Percentiles rank a stretch among this genome's conserved stretches.
phyloP scores from a whole-genome alignment of 768 basidiomycete species.

The Russula brevipes region DNA sequence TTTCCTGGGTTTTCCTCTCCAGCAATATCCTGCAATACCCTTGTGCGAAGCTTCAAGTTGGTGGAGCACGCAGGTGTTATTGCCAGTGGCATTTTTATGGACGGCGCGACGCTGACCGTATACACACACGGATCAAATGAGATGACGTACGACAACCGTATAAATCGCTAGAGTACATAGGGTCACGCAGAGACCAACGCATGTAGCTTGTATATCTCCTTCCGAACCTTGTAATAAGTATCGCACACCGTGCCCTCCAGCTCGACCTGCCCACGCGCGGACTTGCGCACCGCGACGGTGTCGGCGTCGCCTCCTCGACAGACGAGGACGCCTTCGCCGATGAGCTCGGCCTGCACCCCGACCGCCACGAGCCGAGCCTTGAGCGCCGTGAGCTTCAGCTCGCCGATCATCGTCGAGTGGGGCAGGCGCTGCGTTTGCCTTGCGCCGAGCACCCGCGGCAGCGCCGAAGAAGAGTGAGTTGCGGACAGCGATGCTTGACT shows the following conservation, averaged over 20 bases:
- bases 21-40: too few relatives aligned
- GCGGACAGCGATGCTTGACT: constrained; percentile 24
- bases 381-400: constrained; percentile 85
- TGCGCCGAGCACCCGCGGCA: constrained; percentile 53
- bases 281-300: constrained; percentile 84
- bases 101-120: too few relatives aligned
- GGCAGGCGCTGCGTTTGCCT: constrained; percentile 65
- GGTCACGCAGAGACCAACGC: constrained; percentile 70
- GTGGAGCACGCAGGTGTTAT: too few relatives aligned
- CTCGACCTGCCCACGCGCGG: constrained; percentile 78
- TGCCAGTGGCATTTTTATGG: too few relatives aligned
- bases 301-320: constrained; percentile 69
- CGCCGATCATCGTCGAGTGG: constrained; percentile 94
- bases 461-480: constrained; percentile 23
- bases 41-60: too few relatives aligned
- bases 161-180: neutral
- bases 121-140: too few relatives aligned
- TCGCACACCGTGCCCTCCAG: constrained; percentile 85
- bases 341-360: constrained; percentile 85
- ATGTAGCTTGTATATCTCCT: constrained; percentile 85
- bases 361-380: constrained; percentile 72
- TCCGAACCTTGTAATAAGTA: constrained; percentile 84
- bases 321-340: constrained; percentile 94
- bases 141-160: neutral
- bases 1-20: too few relatives aligned